phyloP scores from a whole-genome alignment of 1,284 basidiomycete genomes.

The Cryptococcus maquisensis region DNA sequence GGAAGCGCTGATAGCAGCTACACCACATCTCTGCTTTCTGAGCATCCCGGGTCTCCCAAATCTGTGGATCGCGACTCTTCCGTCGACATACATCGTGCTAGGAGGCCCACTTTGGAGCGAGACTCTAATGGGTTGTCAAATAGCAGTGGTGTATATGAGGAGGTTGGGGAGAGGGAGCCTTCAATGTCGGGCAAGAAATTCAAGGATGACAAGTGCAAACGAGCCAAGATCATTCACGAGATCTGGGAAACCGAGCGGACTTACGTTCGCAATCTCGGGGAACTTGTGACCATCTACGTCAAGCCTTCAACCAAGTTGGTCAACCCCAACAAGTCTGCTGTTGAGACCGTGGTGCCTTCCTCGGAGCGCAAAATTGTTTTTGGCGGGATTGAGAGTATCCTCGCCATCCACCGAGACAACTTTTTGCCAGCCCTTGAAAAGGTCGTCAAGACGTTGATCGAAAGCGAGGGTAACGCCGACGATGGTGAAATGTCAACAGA shows the following conservation, averaged over 20 bases:
- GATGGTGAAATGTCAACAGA: slow-evolving; percentile 68
- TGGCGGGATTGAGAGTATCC: slow-evolving; percentile 81
- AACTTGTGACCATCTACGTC: slow-evolving; percentile 93
- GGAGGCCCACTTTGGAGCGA: slow-evolving; percentile 24
- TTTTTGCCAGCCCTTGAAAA: slow-evolving; percentile 84
- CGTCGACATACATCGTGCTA: slow-evolving; percentile 16
- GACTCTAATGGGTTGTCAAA: background rate
- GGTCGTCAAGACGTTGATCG: slow-evolving; percentile 65
- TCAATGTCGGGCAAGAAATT: slow-evolving; percentile 66
- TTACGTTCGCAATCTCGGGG: slow-evolving; percentile 87
- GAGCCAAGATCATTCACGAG: slow-evolving; percentile 73
- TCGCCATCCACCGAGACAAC: slow-evolving; percentile 85
- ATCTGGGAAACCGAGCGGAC: slow-evolving; percentile 90
- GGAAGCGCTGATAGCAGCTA: slow-evolving; percentile 12
- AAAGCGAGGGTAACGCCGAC: slow-evolving; percentile 62
- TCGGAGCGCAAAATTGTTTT: slow-evolving; percentile 89
- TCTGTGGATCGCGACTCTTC: slow-evolving; percentile 11
- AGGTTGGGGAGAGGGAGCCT: slow-evolving; percentile 1
- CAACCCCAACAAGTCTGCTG: slow-evolving; percentile 51
- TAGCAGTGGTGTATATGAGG: slow-evolving; percentile 9
- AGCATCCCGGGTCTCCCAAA: slow-evolving; percentile 14
- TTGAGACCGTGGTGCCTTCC: slow-evolving; percentile 59
- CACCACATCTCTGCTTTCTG: slow-evolving; percentile 16
- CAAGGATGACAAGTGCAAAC: slow-evolving; percentile 79
- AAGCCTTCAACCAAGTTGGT: slow-evolving; percentile 71